These are phyloP conservation scores for Lichtheimia ramosa DNA, from an alignment of 371 early-diverging fungal species.

Conservation along the genomic window DNA sequence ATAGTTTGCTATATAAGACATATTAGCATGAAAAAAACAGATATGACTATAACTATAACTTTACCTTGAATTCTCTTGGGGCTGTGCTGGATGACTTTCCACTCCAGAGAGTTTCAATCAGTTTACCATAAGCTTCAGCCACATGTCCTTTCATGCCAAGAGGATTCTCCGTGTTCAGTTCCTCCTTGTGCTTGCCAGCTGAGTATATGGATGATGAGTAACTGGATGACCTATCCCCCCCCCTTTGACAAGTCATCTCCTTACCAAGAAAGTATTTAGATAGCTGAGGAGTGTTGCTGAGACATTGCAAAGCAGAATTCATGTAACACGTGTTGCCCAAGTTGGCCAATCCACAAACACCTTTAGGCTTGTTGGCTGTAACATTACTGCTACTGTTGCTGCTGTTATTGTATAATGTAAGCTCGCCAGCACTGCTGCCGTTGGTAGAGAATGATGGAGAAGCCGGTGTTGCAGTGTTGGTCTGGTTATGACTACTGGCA, in stretches of 20 bases:
- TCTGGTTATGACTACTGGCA: background rate
- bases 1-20: constrained; percentile 45
- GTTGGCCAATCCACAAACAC: constrained; percentile 70
- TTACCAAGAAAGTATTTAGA: constrained; percentile 58
- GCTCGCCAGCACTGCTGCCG: background rate
- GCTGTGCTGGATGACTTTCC: constrained; percentile 40
- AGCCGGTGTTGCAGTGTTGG: background rate
- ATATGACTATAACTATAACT: background rate
- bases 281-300: constrained; percentile 66
- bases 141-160: constrained; percentile 64
- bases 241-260: background rate
- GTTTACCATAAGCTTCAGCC: constrained; percentile 67
- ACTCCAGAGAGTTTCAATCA: constrained; percentile 64
- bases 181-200: constrained; percentile 41
- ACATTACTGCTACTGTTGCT: background rate
- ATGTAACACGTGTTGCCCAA: constrained; percentile 91
- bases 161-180: constrained; percentile 56
- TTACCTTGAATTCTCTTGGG: constrained; percentile 73
- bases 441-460: constrained; percentile 4
- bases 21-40: background rate
- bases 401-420: background rate
- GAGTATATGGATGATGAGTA: background rate
- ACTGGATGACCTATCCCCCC: background rate
- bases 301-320: constrained; percentile 82
- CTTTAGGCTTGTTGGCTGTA: constrained; percentile 20